A percentile compares a stretch with the other conserved stretches of the same genome.
These are phyloP conservation scores for Pholiota microspora DNA, from an alignment of 768 basidiomycete genomes.

Conservation along the genomic window DNA sequence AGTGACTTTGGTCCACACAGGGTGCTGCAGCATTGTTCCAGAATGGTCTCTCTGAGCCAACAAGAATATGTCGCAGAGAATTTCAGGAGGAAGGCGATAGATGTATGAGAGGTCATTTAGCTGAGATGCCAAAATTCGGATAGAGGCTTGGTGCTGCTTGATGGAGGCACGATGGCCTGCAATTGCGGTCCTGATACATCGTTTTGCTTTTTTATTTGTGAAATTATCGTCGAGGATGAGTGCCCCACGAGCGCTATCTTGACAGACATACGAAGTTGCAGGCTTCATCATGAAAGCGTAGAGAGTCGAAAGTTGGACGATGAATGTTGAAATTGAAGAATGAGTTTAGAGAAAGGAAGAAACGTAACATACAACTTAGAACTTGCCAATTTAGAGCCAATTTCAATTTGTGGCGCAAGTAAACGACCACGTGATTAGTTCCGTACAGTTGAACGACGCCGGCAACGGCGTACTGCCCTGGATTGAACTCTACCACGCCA, in stretches of 20 bases:
- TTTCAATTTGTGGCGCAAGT: too few relatives aligned
- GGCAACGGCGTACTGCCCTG: not conserved
- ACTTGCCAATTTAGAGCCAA: too few relatives aligned
- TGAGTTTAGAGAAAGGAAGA: too few relatives aligned
- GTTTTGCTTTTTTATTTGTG: not conserved
- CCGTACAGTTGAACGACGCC: constrained; percentile 12
- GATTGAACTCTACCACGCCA: constrained; percentile 8
- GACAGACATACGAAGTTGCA: not conserved
- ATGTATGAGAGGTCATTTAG: constrained; percentile 38
- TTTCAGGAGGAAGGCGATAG: constrained; percentile 39
- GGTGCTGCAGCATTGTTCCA: not conserved
- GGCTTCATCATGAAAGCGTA: not conserved
- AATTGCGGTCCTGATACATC: not conserved
- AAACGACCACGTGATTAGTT: constrained; percentile 25
- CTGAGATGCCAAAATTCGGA: constrained; percentile 29
- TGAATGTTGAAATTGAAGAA: not conserved
- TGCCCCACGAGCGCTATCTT: not conserved
- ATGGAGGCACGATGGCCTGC: too few relatives aligned
- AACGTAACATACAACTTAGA: too few relatives aligned
- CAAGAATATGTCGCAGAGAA: constrained; percentile 38
- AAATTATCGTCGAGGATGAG: not conserved
- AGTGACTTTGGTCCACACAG: constrained; percentile 35
- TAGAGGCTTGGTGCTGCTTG: constrained; percentile 10
- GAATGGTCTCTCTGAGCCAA: constrained; percentile 14
- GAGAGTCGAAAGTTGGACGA: not conserved